phyloP scores from a whole-genome alignment of 805 yeast genomes.

The Zygosaccharomyces bisporus region DNA sequence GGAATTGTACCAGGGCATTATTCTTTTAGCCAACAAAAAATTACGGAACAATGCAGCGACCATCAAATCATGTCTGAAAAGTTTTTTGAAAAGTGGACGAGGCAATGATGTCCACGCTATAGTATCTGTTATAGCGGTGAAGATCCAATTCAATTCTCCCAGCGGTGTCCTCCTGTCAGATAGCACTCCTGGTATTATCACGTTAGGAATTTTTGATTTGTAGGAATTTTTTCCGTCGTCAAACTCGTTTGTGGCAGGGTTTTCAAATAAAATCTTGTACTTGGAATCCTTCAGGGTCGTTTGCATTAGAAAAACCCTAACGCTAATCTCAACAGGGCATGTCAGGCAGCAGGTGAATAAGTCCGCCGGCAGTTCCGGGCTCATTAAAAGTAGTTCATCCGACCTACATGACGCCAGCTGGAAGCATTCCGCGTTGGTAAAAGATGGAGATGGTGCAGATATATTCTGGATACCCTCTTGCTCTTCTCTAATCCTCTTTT shows the following conservation, averaged over 20 bases:
- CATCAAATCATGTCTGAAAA: slow-evolving; percentile 93
- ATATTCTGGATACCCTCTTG: slow-evolving; percentile 50
- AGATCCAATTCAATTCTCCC: slow-evolving; percentile 96
- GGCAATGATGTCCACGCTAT: slow-evolving; percentile 95
- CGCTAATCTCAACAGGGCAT: slow-evolving; percentile 90
- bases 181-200: slow-evolving; percentile 82
- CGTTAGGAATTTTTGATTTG: slow-evolving; percentile 35
- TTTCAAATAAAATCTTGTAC: slow-evolving; percentile 40
- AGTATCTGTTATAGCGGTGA: slow-evolving; percentile 96
- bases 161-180: slow-evolving; percentile 93
- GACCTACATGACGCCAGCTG: slow-evolving; percentile 91
- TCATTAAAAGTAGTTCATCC: slow-evolving; percentile 84
- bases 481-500: slow-evolving; percentile 84
- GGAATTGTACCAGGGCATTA: slow-evolving; percentile 90
- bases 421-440: slow-evolving; percentile 73
- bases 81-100: slow-evolving; percentile 78
- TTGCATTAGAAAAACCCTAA: slow-evolving; percentile 87
- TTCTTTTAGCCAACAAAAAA: slow-evolving; percentile 84
- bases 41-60: slow-evolving; percentile 95
- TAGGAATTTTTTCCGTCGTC: slow-evolving; percentile 20
- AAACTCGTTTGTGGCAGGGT: slow-evolving; percentile 27
- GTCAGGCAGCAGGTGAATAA: slow-evolving; percentile 93
- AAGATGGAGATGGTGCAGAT: slow-evolving; percentile 42
- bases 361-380: slow-evolving; percentile 94
- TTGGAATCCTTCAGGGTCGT: slow-evolving; percentile 54